Conservation (phyloP, 78 protist genomes). For the Isochrysis galbana region DNA sequence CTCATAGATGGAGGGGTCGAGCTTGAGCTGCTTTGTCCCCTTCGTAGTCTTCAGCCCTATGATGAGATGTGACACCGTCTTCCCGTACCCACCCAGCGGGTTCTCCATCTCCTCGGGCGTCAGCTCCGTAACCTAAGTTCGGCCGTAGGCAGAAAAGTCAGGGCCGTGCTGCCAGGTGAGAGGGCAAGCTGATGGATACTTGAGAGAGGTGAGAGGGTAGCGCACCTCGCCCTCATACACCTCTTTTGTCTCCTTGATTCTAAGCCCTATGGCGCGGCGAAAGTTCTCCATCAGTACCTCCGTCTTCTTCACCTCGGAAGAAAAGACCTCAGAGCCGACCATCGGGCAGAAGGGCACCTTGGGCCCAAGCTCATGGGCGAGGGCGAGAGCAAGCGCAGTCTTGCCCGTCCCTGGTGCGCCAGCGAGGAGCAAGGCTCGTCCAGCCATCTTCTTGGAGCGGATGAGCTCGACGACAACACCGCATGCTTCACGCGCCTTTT, state of each 20-base stretch:
- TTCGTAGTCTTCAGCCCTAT: conserved; percentile 85
- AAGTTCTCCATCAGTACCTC: conserved; percentile 98
- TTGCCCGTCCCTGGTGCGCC: too few species aligned
- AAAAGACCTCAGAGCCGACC: conserved; percentile 97
- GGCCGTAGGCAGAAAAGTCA: too few species aligned
- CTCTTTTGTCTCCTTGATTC: conserved; percentile 98
- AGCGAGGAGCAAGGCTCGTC: conserved; percentile 97
- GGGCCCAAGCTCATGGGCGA: conserved; percentile 96
- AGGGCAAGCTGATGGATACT: too few species aligned
- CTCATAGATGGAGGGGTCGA: conserved; percentile 98
- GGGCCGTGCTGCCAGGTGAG: too few species aligned
- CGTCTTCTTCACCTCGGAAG: conserved; percentile 94
- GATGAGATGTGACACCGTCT: conserved; percentile 91
- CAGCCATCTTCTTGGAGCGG: conserved; percentile 97
- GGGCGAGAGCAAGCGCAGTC: conserved; percentile 97
- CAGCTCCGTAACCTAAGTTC: conserved; percentile 87
- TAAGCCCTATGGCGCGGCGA: conserved; percentile 98
- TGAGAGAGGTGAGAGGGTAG: too few species aligned
- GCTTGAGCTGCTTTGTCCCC: conserved; percentile 90
- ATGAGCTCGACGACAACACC: conserved; percentile 98
- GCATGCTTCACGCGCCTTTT: conserved; percentile 96
- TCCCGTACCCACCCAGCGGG: conserved; percentile 72
- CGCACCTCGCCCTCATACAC: conserved; percentile 98
- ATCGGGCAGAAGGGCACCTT: conserved; percentile 99
- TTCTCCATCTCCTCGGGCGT: conserved; percentile 96